These are phyloP conservation scores for Sporopachydermia lactativora DNA, from an alignment of 805 yeast species.

Conservation along the genomic window DNA sequence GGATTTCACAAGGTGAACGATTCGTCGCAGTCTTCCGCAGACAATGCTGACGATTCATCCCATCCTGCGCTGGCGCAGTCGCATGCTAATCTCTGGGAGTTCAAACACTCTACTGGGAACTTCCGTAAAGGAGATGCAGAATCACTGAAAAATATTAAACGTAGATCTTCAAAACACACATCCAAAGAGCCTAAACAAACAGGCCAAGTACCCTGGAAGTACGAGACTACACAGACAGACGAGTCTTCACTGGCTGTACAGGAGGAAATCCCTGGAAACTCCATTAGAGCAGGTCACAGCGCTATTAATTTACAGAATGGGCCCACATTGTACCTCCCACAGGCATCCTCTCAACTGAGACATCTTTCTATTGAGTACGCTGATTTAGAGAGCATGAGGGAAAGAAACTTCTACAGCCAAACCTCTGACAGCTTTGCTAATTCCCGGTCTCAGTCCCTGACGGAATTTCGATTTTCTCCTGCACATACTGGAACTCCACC, in stretches of 20 bases:
- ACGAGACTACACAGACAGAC: background rate
- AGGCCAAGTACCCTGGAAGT: background rate
- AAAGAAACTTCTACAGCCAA: background rate
- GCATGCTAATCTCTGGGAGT: slow-evolving; percentile 54
- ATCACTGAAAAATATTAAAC: slow-evolving; percentile 57
- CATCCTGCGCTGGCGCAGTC: slow-evolving; percentile 4
- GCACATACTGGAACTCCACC: slow-evolving; percentile 5
- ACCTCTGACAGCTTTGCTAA: background rate
- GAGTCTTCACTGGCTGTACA: background rate
- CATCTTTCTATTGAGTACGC: background rate
- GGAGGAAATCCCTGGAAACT: too few species aligned
- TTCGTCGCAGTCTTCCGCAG: background rate
- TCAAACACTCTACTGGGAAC: slow-evolving; percentile 65
- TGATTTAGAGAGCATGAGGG: background rate
- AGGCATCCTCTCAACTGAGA: background rate
- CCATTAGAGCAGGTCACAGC: too few species aligned
- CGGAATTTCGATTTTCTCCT: background rate
- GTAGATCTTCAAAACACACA: slow-evolving; percentile 45
- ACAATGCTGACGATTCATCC: slow-evolving; percentile 1
- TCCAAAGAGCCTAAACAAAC: slow-evolving; percentile 3
- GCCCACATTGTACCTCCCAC: background rate
- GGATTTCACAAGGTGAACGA: slow-evolving; percentile 77
- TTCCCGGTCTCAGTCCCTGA: background rate
- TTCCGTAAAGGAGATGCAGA: slow-evolving; percentile 76
- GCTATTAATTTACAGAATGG: background rate